These are phyloP conservation scores for Aspergillus alliaceus DNA, from an alignment of 2,329 filamentous ascomycete species.

Conservation along the genomic window DNA sequence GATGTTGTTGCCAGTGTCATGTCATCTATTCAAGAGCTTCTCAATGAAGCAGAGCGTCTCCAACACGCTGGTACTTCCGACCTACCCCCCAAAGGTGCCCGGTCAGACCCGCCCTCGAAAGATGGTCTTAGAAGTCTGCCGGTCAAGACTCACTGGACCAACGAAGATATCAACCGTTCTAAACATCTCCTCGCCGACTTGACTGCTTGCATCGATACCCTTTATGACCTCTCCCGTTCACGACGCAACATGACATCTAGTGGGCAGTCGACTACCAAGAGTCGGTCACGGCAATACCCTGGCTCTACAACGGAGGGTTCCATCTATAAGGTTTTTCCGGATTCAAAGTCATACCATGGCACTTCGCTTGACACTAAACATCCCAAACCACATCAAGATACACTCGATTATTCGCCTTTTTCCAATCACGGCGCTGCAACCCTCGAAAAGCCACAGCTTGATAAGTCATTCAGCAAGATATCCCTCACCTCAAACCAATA, in stretches of 20 bases:
- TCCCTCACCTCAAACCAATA: conserved; percentile 32
- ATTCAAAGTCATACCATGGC: conserved; percentile 32
- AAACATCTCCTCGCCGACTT: conserved; percentile 60
- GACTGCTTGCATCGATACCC: conserved; percentile 62
- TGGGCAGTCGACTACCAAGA: conserved; percentile 24
- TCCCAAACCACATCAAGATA: conserved; percentile 24
- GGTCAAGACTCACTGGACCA: conserved; percentile 47
- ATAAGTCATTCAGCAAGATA: conserved; percentile 22
- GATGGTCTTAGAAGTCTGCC: conserved; percentile 31
- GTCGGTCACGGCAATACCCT: conserved; percentile 24
- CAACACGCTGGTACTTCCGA: conserved; percentile 47
- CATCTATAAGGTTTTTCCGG: conserved; percentile 22
- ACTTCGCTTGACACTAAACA: conserved; percentile 40
- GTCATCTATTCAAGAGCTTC: conserved; percentile 62
- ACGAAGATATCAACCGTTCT: conserved; percentile 55
- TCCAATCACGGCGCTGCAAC: conserved; percentile 11
- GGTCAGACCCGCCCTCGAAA: conserved; percentile 30
- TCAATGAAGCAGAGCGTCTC: conserved; percentile 62
- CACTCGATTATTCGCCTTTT: conserved; percentile 26
- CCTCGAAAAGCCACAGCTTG: conserved; percentile 14
- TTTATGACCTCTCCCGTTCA: conserved; percentile 63
- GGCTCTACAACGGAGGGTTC: conserved; percentile 25
- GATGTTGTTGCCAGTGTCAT: conserved; percentile 65
- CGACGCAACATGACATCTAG: conserved; percentile 45
- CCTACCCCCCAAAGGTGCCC: conserved; percentile 36